Evolutionary conservation across 2,329 filamentous ascomycete species (phyloP), one percentile per base, ranked within the genome.

Genomic region (Tolypocladium paradoxum): DNA sequence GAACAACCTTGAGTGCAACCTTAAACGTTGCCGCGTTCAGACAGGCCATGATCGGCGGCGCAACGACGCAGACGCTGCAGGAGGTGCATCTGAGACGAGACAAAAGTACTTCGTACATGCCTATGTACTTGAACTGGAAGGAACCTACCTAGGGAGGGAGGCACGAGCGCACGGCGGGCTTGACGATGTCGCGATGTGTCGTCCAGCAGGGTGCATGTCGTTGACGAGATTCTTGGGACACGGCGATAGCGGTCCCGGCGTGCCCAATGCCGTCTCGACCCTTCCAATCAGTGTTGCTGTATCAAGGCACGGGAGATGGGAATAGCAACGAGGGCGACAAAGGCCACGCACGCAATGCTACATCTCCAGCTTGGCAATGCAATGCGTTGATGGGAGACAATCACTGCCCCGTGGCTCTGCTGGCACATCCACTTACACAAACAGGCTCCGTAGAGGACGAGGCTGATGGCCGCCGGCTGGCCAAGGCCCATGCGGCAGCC

Each of bases 1-100:
- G 52, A 55, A 57, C 55, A 59, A 59, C 54, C 57, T 59, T 58
- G 57, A 57, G 52, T 29, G 52, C 49, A 59, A 59, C 54, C 56
- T 59, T 59, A 59, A 56, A 56, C 45, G 43, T 47, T 35, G 45
- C 53, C 35, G 48, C 48, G 1, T 47, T 45, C 31, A 33, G 48
- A 48, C 48, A 29, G 36, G 29, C 27, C 52, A 37, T 43, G 52
- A 50, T 24, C n/a, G 22, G 27, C 43, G 43, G 43, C 18, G 43
- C 27, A 46, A 40, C 20, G 51, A 31, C 27, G 46, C 46, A 38
- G 35, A 47, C 37, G 52, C 27, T 2, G 34, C 22, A 35, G 48
- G 34, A 38, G 16, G 16, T 7, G 8, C 5, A 11, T 49, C 48
- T 49, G 48, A 49, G 48, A 49, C 48, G 35, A 49, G 27, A 49